phyloP scores from a whole-genome alignment of 2,329 filamentous ascomycete species.

The Aspergillus eucalypticola region DNA sequence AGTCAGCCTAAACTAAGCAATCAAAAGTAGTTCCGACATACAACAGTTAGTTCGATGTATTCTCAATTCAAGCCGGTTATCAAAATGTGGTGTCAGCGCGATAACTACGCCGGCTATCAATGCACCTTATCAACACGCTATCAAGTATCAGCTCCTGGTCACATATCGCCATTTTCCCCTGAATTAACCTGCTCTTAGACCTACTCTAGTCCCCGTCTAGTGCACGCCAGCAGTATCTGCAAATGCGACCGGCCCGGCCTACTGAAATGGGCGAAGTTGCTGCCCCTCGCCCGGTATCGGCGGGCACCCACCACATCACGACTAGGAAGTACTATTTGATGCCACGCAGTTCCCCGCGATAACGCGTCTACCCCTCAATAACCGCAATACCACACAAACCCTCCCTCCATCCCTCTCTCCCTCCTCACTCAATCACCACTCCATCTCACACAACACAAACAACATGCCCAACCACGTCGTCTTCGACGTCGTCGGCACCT shows the following conservation, averaged over 20 bases:
- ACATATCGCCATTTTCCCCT: too few relatives aligned
- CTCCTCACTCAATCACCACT: too few relatives aligned
- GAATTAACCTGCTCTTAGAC: background rate
- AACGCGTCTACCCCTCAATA: background rate
- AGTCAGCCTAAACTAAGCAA: too few relatives aligned
- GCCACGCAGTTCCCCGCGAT: background rate
- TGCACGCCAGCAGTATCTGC: background rate
- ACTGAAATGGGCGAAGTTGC: background rate
- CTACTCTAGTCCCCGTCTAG: background rate
- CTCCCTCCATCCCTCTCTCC: too few relatives aligned
- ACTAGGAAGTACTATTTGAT: background rate
- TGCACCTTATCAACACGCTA: too few relatives aligned
- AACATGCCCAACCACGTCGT: slow-evolving; percentile 46
- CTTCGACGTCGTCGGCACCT: slow-evolving; percentile 55
- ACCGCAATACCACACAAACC: background rate
- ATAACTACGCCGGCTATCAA: too few relatives aligned
- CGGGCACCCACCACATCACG: background rate
- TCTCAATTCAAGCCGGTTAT: too few relatives aligned
- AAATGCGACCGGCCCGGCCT: background rate
- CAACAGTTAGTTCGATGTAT: too few relatives aligned
- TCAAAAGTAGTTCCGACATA: too few relatives aligned
- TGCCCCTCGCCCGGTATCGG: background rate
- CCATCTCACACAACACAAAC: slow-evolving; percentile 2
- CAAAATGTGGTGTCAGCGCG: too few relatives aligned
- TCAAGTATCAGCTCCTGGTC: too few relatives aligned